Conservation (phyloP, 192 early-diverging fungal genomes). For the Diversispora eburnea region DNA sequence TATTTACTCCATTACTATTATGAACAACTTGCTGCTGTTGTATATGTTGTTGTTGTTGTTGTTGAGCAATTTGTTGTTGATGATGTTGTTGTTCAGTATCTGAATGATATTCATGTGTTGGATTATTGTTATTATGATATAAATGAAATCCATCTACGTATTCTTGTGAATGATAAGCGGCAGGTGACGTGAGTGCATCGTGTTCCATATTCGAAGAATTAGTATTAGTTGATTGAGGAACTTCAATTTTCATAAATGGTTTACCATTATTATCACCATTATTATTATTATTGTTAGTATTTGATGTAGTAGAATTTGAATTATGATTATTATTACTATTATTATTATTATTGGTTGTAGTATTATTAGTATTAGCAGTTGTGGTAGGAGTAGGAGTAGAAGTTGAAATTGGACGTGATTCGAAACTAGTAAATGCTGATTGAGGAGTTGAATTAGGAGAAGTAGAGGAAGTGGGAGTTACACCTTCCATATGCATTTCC, state of each 20-base stretch:
- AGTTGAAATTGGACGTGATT: constrained; percentile 24
- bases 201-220: background rate
- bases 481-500: no score
- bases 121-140: constrained; percentile 9
- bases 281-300: no score
- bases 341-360: no score
- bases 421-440: constrained; percentile 30
- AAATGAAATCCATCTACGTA: constrained; percentile 26
- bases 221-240: background rate
- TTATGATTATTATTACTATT: no score
- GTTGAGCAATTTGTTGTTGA: no score
- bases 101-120: constrained; percentile 25
- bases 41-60: no score
- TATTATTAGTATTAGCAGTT: background rate
- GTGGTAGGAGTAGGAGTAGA: background rate
- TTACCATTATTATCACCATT: background rate
- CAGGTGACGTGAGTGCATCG: background rate
- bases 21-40: no score
- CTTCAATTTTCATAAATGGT: constrained; percentile 16
- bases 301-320: no score
- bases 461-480: no score
- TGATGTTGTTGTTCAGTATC: constrained; percentile 14
- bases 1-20: no score
- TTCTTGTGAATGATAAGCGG: constrained; percentile 26
- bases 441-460: constrained; percentile 12